These are phyloP conservation scores for Penicillium cinerascens DNA, from an alignment of 495 filamentous ascomycete species.

Conservation along the genomic window DNA sequence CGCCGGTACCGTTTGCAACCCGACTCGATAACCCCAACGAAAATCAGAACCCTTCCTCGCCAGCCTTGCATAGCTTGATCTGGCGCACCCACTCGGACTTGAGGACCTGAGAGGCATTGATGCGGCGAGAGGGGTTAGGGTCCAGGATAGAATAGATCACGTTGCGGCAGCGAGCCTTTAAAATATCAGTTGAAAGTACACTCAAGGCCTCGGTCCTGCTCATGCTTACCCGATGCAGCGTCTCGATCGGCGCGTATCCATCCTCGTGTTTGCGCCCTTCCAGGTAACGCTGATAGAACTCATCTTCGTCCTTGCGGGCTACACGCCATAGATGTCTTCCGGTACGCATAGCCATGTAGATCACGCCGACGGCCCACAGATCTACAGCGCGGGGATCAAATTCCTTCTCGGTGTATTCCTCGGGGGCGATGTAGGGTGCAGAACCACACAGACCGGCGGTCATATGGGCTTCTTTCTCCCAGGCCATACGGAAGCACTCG, in stretches of 20 bases:
- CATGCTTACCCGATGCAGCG: constrained; percentile 80
- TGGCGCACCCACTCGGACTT: constrained; percentile 98
- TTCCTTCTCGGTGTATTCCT: constrained; percentile 91
- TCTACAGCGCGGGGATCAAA: constrained; percentile 97
- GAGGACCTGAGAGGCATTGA: constrained; percentile 92
- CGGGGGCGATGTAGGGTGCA: constrained; percentile 94
- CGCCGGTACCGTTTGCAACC: background rate
- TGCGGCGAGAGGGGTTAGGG: constrained; percentile 83
- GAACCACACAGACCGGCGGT: constrained; percentile 94
- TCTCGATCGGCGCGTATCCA: constrained; percentile 95
- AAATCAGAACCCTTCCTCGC: constrained; percentile 76
- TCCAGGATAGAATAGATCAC: constrained; percentile 98
- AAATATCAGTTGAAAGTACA: constrained; percentile 30
- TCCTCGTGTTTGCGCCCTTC: constrained; percentile 89
- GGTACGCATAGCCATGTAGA: constrained; percentile 99
- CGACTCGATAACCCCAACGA: background rate
- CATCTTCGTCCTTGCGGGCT: constrained; percentile 91
- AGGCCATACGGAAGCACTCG: constrained; percentile 99
- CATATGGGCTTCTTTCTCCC: constrained; percentile 98
- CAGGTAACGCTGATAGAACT: constrained; percentile 92
- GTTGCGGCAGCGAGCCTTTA: constrained; percentile 90
- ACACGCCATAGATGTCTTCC: constrained; percentile 95
- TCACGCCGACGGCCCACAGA: constrained; percentile 96
- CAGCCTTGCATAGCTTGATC: constrained; percentile 93
- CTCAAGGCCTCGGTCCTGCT: constrained; percentile 4